Conservation (phyloP, 768 basidiomycete genomes). For the Daedalea quercina region DNA sequence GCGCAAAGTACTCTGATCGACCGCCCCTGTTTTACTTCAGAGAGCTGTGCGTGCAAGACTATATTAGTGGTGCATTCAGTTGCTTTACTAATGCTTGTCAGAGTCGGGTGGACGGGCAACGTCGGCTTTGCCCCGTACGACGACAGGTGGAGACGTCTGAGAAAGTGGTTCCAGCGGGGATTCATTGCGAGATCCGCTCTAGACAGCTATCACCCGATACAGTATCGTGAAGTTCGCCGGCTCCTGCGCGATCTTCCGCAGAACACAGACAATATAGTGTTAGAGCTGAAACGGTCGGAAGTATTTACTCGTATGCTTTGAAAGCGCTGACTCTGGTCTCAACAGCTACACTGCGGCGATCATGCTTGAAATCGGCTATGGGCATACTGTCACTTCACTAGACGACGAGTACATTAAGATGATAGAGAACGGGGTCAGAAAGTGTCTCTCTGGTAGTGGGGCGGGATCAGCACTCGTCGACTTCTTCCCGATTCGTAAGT, state of each 20-base stretch:
- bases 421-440: conserved; percentile 19
- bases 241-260: conserved; percentile 22
- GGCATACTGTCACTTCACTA: conserved; percentile 23
- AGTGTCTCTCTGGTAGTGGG: conserved; percentile 17
- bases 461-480: conserved; percentile 26
- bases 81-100: background rate
- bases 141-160: conserved; percentile 21
- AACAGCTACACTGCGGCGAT: conserved; percentile 23
- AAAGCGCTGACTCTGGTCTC: background rate
- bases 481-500: conserved; percentile 27
- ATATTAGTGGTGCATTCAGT: background rate
- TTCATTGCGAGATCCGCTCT: conserved; percentile 14
- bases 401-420: conserved; percentile 25
- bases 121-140: conserved; percentile 17
- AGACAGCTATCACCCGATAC: conserved; percentile 14
- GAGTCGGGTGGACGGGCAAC: conserved; percentile 14
- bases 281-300: conserved; percentile 12
- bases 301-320: background rate
- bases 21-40: conserved; percentile 9
- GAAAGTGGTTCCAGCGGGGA: conserved; percentile 21
- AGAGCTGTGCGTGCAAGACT: conserved; percentile 14
- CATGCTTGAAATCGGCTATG: conserved; percentile 27
- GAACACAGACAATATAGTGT: conserved; percentile 18
- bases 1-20: conserved; percentile 19
- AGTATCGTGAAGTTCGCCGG: conserved; percentile 20